phyloP scores from a whole-genome alignment of 345 rosid species.

The Gossypium rotundifolium region DNA sequence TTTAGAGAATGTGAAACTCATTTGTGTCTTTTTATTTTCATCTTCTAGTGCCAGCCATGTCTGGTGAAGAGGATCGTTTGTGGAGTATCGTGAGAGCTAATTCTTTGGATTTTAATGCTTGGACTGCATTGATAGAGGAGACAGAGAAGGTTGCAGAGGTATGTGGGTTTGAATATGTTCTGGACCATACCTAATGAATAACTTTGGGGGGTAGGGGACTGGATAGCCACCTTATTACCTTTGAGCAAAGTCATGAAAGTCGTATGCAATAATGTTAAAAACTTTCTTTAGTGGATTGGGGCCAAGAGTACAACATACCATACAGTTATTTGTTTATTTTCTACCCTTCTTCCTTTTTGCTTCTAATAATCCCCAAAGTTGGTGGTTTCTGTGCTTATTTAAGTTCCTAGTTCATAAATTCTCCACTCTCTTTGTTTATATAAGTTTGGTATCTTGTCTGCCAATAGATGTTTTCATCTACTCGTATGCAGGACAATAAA shows the following conservation, averaged over 20 bases:
- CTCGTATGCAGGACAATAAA: slow-evolving; percentile 60
- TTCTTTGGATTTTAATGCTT: slow-evolving; percentile 78
- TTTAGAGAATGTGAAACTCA: background rate
- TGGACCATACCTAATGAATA: background rate
- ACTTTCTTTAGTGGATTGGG: background rate
- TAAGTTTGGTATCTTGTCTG: background rate
- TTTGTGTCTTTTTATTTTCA: background rate
- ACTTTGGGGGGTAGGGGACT: background rate
- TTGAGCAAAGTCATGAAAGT: background rate
- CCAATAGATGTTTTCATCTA: slow-evolving; percentile 15
- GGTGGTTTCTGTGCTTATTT: background rate
- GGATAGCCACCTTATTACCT: background rate
- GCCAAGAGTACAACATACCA: background rate
- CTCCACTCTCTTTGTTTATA: too few relatives aligned
- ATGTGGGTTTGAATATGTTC: slow-evolving; percentile 14
- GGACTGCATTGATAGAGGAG: slow-evolving; percentile 87
- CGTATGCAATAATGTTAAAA: background rate
- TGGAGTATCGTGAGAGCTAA: slow-evolving; percentile 80
- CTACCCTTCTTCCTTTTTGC: background rate
- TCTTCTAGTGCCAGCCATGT: slow-evolving; percentile 39
- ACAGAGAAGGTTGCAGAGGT: slow-evolving; percentile 90
- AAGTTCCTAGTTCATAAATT: background rate
- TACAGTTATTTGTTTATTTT: background rate
- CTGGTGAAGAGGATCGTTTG: slow-evolving; percentile 79
- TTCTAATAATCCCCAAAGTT: background rate